Base-by-base conservation (phyloP, 2,329 filamentous ascomycete species). In the Fusarium torulosum region DNA sequence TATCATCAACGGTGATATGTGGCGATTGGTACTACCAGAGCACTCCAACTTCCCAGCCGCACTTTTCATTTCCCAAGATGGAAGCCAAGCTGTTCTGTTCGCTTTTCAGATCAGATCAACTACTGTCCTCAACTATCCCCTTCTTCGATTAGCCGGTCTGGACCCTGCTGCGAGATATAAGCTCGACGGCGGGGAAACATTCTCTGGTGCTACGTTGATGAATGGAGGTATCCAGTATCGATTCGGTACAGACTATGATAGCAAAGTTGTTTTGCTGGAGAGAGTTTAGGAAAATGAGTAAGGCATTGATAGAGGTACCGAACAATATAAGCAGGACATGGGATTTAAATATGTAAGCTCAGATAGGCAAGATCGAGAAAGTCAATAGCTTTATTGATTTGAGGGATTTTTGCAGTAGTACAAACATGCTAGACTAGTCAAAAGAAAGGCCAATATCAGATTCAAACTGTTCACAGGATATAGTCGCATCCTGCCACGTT, bases 1-100 rank as follows among this genome's bases (percentile, higher is more conserved):
- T 20, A 80, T 90, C 5, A 80, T 90, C 53, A 77, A 75, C 1
- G 88, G 88, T 2, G 83, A 86, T 55, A 81, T 90, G 75, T 89
- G 86, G 79, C 85, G 88, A 3, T 80, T 91, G 3, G 82, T 78
- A 4, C 76, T 88, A 8, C 88, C 88, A 0, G 85, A 87, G 25
- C 77, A 85, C 6, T 86, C 85, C 4, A 88, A 90, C 70, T 89
- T 85, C 83, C 88, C 88, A 0, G 87, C 87, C 0, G 87, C 84
- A 3, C 78, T 89, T 63, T 89, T 90, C 69, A 79, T 88, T 1
- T 84, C 85, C 0, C 78, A 82, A 11, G 85, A 88, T 51, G 81
- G 79, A 3, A 72, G 58, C 7, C 65, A 83, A 55, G 85, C 82
- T 0, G 84, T 87, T 0, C 75, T 90, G 3, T 90, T 90, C 69